These are phyloP conservation scores for Musa troglodytarum DNA, from an alignment of 176 grass and related monocot genomes.

Conservation along the genomic window DNA sequence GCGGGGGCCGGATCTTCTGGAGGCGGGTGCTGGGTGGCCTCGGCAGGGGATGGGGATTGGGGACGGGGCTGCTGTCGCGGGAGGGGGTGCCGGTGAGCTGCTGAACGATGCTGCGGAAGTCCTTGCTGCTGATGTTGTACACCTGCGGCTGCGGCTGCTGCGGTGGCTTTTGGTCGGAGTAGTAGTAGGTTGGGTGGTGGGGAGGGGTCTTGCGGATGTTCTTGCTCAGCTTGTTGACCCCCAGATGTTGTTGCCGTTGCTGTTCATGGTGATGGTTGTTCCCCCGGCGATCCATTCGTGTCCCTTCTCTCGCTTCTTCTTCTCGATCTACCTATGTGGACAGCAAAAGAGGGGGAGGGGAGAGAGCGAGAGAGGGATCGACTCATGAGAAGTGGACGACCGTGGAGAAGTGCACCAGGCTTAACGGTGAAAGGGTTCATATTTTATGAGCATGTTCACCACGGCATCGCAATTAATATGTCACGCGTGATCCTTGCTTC, in stretches of 20 bases:
- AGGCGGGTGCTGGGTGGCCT: slow-evolving; percentile 55
- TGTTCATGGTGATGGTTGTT: slow-evolving; percentile 27
- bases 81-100: slow-evolving; percentile 87
- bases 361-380: background rate
- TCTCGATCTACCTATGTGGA: background rate
- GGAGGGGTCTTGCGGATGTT: slow-evolving; percentile 61
- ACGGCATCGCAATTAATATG: too few species aligned
- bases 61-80: slow-evolving; percentile 29
- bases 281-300: slow-evolving; percentile 59
- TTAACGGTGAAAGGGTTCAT: too few species aligned
- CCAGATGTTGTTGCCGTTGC: slow-evolving; percentile 50
- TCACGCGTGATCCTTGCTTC: too few species aligned
- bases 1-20: slow-evolving; percentile 73
- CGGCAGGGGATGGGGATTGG: slow-evolving; percentile 22
- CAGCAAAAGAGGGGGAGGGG: background rate
- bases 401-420: too few species aligned
- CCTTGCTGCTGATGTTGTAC: slow-evolving; percentile 98
- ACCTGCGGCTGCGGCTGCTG: slow-evolving; percentile 87
- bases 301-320: background rate
- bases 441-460: too few species aligned
- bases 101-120: slow-evolving; percentile 93
- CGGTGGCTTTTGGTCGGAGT: slow-evolving; percentile 11
- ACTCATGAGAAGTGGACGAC: background rate
- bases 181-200: background rate
- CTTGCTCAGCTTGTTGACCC: slow-evolving; percentile 76